Evolutionary conservation across 1,284 basidiomycete species (phyloP).

Genomic region (Peniophora sp.): DNA sequence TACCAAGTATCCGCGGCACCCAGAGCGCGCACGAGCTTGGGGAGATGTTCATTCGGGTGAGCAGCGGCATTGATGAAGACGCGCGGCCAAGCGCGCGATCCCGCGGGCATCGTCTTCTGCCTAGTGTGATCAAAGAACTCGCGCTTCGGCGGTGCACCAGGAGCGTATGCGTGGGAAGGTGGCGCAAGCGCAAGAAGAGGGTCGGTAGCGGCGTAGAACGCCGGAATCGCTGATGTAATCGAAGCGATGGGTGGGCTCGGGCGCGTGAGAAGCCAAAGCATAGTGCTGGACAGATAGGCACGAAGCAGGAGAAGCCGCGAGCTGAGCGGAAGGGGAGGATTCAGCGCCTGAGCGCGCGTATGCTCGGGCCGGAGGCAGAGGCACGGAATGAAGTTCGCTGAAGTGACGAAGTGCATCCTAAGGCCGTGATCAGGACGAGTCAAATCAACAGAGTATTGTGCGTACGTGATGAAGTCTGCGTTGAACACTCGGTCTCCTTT

Average conservation of each 20-base stretch:
- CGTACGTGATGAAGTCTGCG: slow-evolving; percentile 15
- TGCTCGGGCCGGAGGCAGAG: slow-evolving; percentile 14
- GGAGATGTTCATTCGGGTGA: slow-evolving; percentile 56
- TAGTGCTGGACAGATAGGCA: slow-evolving; percentile 27
- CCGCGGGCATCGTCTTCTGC: slow-evolving; percentile 16
- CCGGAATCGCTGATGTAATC: slow-evolving; percentile 17
- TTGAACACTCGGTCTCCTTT: slow-evolving; percentile 6
- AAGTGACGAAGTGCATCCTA: slow-evolving; percentile 41
- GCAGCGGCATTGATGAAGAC: slow-evolving; percentile 39
- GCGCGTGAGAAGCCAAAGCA: slow-evolving; percentile 29
- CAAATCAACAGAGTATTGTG: neutral
- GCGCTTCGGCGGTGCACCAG: slow-evolving; percentile 15
- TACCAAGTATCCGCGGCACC: slow-evolving; percentile 44
- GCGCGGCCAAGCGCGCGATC: slow-evolving; percentile 47
- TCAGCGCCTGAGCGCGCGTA: slow-evolving; percentile 4
- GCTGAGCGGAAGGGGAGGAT: slow-evolving; percentile 19
- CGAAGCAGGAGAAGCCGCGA: slow-evolving; percentile 25
- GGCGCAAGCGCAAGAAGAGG: slow-evolving; percentile 11
- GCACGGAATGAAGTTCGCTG: slow-evolving; percentile 32
- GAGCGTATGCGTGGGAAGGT: slow-evolving; percentile 16
- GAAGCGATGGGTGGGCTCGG: slow-evolving; percentile 24
- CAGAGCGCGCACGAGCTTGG: slow-evolving; percentile 51
- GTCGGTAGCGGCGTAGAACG: slow-evolving; percentile 23
- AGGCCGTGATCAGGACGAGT: neutral
- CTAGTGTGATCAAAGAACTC: slow-evolving; percentile 23